Percentiles rank a stretch among this genome's conserved stretches.
phyloP scores from a whole-genome alignment of 345 rosid species.

The Camelina hispida region DNA sequence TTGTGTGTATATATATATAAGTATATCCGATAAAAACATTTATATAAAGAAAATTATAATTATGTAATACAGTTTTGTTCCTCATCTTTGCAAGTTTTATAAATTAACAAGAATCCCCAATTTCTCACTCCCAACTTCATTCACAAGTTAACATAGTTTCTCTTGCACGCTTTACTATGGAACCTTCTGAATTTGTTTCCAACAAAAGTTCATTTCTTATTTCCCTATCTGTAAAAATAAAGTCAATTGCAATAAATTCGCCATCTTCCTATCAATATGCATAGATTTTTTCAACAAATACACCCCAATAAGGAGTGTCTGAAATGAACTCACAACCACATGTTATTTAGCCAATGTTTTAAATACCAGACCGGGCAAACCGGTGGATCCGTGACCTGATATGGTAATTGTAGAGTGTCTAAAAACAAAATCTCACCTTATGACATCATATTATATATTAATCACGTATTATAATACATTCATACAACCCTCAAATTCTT shows the following conservation, averaged over 20 bases:
- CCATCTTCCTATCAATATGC: slow-evolving; percentile 36
- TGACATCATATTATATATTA: slow-evolving; percentile 37
- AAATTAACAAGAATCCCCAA: not conserved
- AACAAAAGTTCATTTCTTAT: slow-evolving; percentile 1
- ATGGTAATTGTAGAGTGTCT: slow-evolving; percentile 21
- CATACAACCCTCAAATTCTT: slow-evolving; percentile 14
- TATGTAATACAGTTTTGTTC: slow-evolving; percentile 22
- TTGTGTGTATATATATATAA: not conserved
- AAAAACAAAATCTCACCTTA: slow-evolving; percentile 12
- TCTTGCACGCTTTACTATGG: slow-evolving; percentile 34
- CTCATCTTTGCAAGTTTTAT: not conserved
- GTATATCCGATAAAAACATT: not conserved
- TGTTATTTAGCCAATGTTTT: slow-evolving; percentile 29
- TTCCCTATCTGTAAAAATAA: not conserved
- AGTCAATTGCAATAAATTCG: slow-evolving; percentile 21
- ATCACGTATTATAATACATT: slow-evolving; percentile 25
- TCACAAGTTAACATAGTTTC: slow-evolving; percentile 22
- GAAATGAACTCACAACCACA: slow-evolving; percentile 34
- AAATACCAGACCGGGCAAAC: slow-evolving; percentile 34
- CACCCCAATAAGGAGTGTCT: not conserved
- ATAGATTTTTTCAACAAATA: slow-evolving; percentile 34
- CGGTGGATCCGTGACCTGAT: slow-evolving; percentile 37
- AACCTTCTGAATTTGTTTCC: slow-evolving; percentile 1
- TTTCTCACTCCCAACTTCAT: slow-evolving; percentile 29
- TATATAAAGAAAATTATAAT: not conserved